Evolutionary conservation across 2,329 filamentous ascomycete species (phyloP), one percentile per base, ranked within the genome.

Genomic region (Tolypocladium sp.): DNA sequence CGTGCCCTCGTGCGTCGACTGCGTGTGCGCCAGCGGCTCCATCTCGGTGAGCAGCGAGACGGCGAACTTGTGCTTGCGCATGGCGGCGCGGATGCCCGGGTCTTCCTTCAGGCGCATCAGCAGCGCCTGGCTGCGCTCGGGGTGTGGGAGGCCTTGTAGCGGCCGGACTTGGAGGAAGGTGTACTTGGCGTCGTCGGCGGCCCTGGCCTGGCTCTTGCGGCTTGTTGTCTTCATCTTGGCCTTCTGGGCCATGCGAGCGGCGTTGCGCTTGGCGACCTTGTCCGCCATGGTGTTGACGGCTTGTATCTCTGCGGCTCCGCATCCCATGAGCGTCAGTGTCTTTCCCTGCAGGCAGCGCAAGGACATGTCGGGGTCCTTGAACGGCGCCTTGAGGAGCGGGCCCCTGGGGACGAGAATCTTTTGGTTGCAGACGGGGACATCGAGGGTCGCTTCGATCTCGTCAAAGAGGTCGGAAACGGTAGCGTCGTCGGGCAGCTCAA

Each of bases 21-120:
- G 72, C 0, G 92, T 97, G 73, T 97, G 86, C 64, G 87, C 82
- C 0, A 87, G 80, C 0, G 94, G 94, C 67, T 99, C 90, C 93
- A 99, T 97, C 74, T 99, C 94, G 0, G 92, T 97, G 33, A 99
- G 79, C 3, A 97, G 74, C 0, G 88, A 88, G 1, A 99, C 94
- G 25, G 82, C 84, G 77, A 96, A 97, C 63, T 86, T 83, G 76
- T 96, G 92, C 66, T 86, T 87, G 20, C 82, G 79, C 94, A 99
- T 99, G 1, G 86, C 82, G 1, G 87, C 79, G 63, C 87, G 87
- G 74, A 99, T 93, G 9, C 94, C 94, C 0, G 90, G 87, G 71
- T 99, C 94, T 61, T 88, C 82, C 63, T 86, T 86, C 4, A 99
- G 80, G 1, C 89, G 84, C 70, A 89, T 79, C 2, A 99, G 82